These are phyloP conservation scores for Tetracentron sinense DNA, from an alignment of 164 flowering plant species.

Conservation along the genomic window DNA sequence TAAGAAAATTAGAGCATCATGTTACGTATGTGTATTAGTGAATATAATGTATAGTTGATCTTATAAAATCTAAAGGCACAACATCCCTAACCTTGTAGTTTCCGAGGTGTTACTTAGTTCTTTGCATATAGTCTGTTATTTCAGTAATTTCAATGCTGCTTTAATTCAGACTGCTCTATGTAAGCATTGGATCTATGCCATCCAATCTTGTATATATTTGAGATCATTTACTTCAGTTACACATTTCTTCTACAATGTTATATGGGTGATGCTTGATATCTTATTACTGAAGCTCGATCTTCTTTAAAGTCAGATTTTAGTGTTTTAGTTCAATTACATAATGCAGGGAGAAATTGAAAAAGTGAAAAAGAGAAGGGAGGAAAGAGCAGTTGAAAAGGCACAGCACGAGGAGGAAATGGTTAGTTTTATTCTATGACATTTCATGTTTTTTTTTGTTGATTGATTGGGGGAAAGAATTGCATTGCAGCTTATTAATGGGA, in stretches of 20 bases:
- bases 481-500: neutral
- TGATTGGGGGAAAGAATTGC: neutral
- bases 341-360: slow-evolving; percentile 88
- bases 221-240: neutral
- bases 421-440: slow-evolving; percentile 11
- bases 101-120: neutral
- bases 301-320: neutral
- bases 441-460: neutral
- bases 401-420: slow-evolving; percentile 98
- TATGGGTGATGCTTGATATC: neutral
- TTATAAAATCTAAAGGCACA: neutral
- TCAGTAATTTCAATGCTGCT: neutral
- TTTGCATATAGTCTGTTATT: neutral
- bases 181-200: neutral
- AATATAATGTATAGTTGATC: neutral
- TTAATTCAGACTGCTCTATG: neutral
- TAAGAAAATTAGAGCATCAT: too few species aligned
- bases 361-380: slow-evolving; percentile 93
- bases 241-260: neutral
- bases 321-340: slow-evolving; percentile 6
- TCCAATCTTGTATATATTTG: neutral
- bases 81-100: neutral
- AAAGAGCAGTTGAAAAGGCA: slow-evolving; percentile 92
- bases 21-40: neutral
- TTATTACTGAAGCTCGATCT: neutral